Conservation (phyloP, 129 eudicot genomes). For the Solidago caesia region DNA sequence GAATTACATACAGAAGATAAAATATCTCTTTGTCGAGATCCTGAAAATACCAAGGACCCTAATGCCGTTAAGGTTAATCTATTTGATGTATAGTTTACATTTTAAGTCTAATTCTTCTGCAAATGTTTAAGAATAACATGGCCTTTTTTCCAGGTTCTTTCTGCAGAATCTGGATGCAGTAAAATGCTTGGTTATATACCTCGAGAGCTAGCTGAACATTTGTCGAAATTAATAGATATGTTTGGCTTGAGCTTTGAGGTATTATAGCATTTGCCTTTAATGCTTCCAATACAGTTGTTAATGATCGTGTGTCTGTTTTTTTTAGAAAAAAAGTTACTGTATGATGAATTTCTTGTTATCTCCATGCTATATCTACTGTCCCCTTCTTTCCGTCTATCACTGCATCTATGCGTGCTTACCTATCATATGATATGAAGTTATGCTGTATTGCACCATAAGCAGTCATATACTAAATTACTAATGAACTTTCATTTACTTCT, state of each 20-base stretch:
- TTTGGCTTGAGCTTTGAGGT: constrained; percentile 73
- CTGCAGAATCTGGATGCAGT: constrained; percentile 46
- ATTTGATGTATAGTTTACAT: constrained; percentile 1
- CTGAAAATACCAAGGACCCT: constrained; percentile 67
- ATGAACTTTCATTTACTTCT: neutral
- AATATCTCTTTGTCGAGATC: constrained; percentile 67
- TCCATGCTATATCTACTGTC: neutral
- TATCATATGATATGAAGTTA: constrained; percentile 12
- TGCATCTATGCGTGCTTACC: constrained; percentile 4
- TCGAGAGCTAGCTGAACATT: constrained; percentile 74
- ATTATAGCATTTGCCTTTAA: constrained; percentile 17
- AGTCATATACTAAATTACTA: neutral
- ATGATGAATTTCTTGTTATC: no score
- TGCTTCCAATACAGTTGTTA: neutral
- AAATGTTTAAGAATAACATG: constrained; percentile 19
- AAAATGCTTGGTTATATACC: constrained; percentile 78
- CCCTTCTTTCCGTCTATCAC: constrained; percentile 3
- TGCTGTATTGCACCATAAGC: neutral
- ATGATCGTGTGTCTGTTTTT: no score
- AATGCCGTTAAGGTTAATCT: constrained; percentile 79
- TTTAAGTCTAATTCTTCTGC: constrained; percentile 4
- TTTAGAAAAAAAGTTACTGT: no score
- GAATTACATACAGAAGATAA: constrained; percentile 48
- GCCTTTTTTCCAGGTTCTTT: constrained; percentile 61
- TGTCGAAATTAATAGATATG: constrained; percentile 76